Evolutionary conservation across 192 early-diverging fungal genomes (phyloP).

Genomic region (Rhizophagus clarus): DNA sequence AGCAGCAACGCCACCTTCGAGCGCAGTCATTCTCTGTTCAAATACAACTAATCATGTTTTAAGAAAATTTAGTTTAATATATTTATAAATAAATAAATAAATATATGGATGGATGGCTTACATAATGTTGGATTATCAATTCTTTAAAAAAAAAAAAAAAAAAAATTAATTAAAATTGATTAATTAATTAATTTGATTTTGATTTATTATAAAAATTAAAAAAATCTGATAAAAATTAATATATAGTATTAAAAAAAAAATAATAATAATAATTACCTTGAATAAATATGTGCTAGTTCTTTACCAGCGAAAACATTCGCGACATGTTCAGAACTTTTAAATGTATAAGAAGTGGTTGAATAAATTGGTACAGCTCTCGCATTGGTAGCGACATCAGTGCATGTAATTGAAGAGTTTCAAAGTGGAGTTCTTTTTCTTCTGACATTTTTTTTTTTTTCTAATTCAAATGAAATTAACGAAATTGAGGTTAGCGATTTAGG

Average conservation of each 20-base stretch:
- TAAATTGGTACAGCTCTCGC: slow-evolving; percentile 91
- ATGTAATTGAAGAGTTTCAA: slow-evolving; percentile 94
- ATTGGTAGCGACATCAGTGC: slow-evolving; percentile 69
- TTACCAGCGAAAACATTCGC: slow-evolving; percentile 79
- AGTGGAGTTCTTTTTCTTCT: slow-evolving; percentile 46
- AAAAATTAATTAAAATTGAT: no score
- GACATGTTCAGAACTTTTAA: slow-evolving; percentile 80
- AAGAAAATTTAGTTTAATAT: no score
- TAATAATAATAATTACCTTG: slow-evolving; percentile 60
- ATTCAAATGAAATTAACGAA: no score
- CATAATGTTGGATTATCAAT: not conserved
- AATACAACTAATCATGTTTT: slow-evolving; percentile 52
- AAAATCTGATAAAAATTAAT: no score
- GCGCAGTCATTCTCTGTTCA: slow-evolving; percentile 89
- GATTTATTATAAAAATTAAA: no score
- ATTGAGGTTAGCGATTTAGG: no score
- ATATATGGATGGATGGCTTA: no score
- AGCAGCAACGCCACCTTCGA: slow-evolving; percentile 82
- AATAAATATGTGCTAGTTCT: slow-evolving; percentile 83
- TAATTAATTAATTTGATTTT: no score
- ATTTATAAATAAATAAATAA: no score
- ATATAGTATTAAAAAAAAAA: no score
- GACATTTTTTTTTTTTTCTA: no score
- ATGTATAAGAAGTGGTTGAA: slow-evolving; percentile 83
- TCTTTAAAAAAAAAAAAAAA: not conserved